Conservation (phyloP, 768 basidiomycete species). For the Agaricus sinodeliciosus region DNA sequence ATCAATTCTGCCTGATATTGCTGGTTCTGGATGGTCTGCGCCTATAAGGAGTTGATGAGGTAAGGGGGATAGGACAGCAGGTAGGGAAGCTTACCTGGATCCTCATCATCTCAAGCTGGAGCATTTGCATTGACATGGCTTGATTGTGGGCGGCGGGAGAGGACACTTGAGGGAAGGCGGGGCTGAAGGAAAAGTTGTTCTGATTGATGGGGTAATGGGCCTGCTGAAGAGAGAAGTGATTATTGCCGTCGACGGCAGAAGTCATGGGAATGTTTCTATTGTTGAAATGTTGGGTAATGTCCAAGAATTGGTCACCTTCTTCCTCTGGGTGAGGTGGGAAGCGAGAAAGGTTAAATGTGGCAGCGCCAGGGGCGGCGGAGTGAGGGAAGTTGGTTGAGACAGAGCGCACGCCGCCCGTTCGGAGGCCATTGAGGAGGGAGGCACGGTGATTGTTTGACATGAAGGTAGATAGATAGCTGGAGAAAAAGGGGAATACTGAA, state of each 20-base stretch:
- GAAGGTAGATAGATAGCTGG: slow-evolving; percentile 24
- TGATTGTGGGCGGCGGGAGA: slow-evolving; percentile 49
- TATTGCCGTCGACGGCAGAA: slow-evolving; percentile 65
- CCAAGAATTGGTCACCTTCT: slow-evolving; percentile 55
- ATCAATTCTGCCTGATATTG: slow-evolving; percentile 71
- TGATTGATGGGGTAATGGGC: slow-evolving; percentile 40
- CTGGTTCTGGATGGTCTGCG: slow-evolving; percentile 70
- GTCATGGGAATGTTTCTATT: slow-evolving; percentile 56
- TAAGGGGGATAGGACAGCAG: slow-evolving; percentile 5
- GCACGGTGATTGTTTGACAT: slow-evolving; percentile 59
- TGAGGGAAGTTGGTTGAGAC: slow-evolving; percentile 54
- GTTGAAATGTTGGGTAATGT: slow-evolving; percentile 51
- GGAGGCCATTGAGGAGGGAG: slow-evolving; percentile 81
- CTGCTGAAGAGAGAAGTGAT: slow-evolving; percentile 63
- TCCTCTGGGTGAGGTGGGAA: slow-evolving; percentile 46
- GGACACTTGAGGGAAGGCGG: slow-evolving; percentile 33
- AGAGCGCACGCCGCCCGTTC: slow-evolving; percentile 88
- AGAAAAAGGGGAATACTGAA: slow-evolving; percentile 28
- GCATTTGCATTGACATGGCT: slow-evolving; percentile 76
- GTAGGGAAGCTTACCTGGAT: slow-evolving; percentile 53
- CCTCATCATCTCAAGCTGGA: slow-evolving; percentile 77
- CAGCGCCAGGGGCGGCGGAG: slow-evolving; percentile 52
- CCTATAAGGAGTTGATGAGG: slow-evolving; percentile 29
- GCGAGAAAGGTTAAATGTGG: slow-evolving; percentile 59
- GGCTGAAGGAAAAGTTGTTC: slow-evolving; percentile 50